Evolutionary conservation across 352 stramenopile genomes (phyloP).

Genomic region (Thalassiosira ordinaria): DNA sequence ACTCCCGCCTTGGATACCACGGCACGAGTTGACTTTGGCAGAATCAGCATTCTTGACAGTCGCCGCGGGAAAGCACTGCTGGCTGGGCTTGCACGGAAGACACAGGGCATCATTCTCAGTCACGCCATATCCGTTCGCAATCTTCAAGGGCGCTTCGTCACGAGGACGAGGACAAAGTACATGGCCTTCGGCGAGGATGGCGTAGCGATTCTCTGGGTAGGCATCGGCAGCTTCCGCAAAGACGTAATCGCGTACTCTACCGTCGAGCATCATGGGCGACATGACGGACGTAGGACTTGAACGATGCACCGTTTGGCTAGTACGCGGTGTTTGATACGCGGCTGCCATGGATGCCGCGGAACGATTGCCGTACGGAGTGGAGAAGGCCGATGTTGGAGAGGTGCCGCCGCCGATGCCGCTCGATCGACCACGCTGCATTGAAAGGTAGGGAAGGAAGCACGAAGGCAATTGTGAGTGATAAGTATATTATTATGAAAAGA

Average conservation of each 20-base stretch:
- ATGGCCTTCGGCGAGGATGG: background rate
- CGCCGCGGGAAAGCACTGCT: background rate
- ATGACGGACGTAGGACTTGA: conserved; percentile 11
- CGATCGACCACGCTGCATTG: too few species aligned
- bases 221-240: background rate
- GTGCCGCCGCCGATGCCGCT: too few species aligned
- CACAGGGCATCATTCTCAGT: too few species aligned
- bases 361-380: background rate
- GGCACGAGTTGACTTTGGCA: background rate
- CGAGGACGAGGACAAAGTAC: background rate
- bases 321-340: background rate
- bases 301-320: background rate
- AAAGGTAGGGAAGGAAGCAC: too few species aligned
- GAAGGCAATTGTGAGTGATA: too few species aligned
- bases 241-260: too few species aligned
- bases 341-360: background rate
- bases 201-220: background rate
- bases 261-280: background rate
- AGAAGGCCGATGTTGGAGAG: background rate
- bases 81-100: background rate
- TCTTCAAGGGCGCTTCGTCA: too few species aligned
- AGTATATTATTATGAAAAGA: too few species aligned
- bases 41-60: background rate
- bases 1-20: background rate
- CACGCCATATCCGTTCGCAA: too few species aligned